Evolutionary conservation across 2,329 filamentous ascomycete genomes (phyloP).

Genomic region (Fusarium gaditjirri): DNA sequence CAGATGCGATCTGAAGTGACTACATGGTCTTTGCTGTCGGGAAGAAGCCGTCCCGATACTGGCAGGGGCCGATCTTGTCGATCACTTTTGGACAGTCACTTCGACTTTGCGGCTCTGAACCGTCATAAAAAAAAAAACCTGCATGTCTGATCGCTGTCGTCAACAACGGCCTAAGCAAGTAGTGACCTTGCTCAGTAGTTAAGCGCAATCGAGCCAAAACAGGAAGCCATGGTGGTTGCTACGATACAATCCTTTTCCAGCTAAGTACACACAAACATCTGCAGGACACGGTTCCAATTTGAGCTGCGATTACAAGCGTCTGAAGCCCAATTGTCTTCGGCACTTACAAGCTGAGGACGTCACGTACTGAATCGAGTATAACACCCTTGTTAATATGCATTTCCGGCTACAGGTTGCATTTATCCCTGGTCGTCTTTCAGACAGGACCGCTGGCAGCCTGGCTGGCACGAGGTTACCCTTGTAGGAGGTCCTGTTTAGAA

Average conservation of each 20-base stretch:
- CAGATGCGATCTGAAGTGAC: slow-evolving; percentile 26
- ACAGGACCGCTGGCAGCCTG: neutral
- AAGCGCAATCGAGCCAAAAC: slow-evolving; percentile 7
- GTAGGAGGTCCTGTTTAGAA: neutral
- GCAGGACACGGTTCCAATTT: slow-evolving; percentile 30
- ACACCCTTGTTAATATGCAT: slow-evolving; percentile 15
- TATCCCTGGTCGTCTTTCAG: neutral
- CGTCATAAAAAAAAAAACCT: slow-evolving; percentile 3
- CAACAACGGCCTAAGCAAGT: slow-evolving; percentile 11
- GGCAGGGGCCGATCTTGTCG: slow-evolving; percentile 45
- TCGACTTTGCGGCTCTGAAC: slow-evolving; percentile 38
- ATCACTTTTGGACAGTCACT: slow-evolving; percentile 31
- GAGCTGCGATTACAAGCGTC: slow-evolving; percentile 20
- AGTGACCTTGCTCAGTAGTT: neutral
- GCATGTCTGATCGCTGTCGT: slow-evolving; percentile 1
- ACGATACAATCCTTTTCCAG: slow-evolving; percentile 14
- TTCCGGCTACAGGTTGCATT: neutral
- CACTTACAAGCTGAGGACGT: slow-evolving; percentile 31
- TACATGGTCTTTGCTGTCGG: slow-evolving; percentile 31
- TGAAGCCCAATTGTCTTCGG: slow-evolving; percentile 14
- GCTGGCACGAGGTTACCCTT: neutral
- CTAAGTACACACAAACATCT: slow-evolving; percentile 22
- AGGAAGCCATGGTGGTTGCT: slow-evolving; percentile 15
- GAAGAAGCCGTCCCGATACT: slow-evolving; percentile 35
- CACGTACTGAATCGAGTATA: slow-evolving; percentile 16